Base-by-base conservation (phyloP, 2,329 filamentous ascomycete genomes). In the Colletotrichum sp. region DNA sequence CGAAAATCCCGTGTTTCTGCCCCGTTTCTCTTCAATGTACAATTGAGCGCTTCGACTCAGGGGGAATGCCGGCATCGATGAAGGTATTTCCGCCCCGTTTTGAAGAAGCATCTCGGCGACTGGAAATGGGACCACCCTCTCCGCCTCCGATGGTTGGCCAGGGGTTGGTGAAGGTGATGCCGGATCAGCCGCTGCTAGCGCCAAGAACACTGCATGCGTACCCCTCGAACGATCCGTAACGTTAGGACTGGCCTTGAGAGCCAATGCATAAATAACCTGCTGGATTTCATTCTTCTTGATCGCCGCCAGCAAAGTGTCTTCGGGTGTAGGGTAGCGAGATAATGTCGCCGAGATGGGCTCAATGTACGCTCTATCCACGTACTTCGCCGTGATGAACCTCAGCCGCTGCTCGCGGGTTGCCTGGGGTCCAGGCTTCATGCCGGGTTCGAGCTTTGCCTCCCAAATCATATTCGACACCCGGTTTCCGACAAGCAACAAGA, bases 241-340 rank as follows among this genome's bases (percentile, higher is more conserved):
- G 81, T 99, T 99, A 16, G 96, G 95, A 81, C 96, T 98, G 16
- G 95, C 97, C 77, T 91, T 91, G 36, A 98, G 89, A 2, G 97
- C 95, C 63, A 99, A 89, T 5, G 95, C 96, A 81, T 98, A 98
- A 30, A 99, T 91, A 28, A 98, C 96, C 78, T 96, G 95, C 82
- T 97, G 95, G 71, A 99, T 95, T 82, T 99, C 96, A 84, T 98
- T 98, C 85, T 94, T 95, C 89, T 99, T 99, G 83, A 99, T 96
- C 12, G 95, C 96, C 7, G 96, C 96, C 52, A 99, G 88, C 8
- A 99, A 90, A 0, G 95, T 96, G 81, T 99, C 97, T 77, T 99
- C 96, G 1, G 96, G 88, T 0, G 94, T 95, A 3, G 90, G 89
- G 83, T 95, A 97, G 36, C 94, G 91, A 4, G 95, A 96, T 59